Conservation (phyloP, 2,329 filamentous ascomycete species). For the Botrytis hyacinthi region DNA sequence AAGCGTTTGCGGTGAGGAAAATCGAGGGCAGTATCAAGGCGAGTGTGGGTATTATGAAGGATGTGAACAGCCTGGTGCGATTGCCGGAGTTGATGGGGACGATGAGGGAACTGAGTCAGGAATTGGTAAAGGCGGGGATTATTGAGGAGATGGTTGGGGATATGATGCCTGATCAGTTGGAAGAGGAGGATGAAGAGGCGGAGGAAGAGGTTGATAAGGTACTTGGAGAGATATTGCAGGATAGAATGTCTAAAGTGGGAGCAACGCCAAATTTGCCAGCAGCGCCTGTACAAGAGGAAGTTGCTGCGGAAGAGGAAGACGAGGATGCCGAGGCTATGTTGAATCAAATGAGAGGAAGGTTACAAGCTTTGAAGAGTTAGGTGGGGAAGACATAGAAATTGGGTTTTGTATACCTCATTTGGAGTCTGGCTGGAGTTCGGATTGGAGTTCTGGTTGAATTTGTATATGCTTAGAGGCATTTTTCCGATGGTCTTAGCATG, state of each 20-base stretch:
- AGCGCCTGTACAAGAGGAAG: conserved; percentile 50
- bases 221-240: conserved; percentile 84
- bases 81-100: conserved; percentile 84
- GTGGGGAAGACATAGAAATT: neutral
- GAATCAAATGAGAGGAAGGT: conserved; percentile 86
- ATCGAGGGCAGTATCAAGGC: conserved; percentile 89
- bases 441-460: neutral
- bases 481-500: neutral
- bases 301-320: conserved; percentile 67
- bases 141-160: conserved; percentile 98
- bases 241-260: conserved; percentile 67
- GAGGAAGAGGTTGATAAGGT: conserved; percentile 91
- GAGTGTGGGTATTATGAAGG: conserved; percentile 92
- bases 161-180: conserved; percentile 70
- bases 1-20: conserved; percentile 92
- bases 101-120: conserved; percentile 82
- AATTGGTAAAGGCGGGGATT: conserved; percentile 91
- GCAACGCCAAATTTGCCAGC: conserved; percentile 55
- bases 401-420: conserved; percentile 8
- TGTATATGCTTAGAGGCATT: conserved; percentile 5
- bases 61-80: conserved; percentile 82
- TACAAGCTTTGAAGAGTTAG: conserved; percentile 88
- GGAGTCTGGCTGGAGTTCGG: conserved; percentile 11
- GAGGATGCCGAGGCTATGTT: conserved; percentile 87
- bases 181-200: conserved; percentile 72